phyloP scores from a whole-genome alignment of 2,329 filamentous ascomycete genomes.

The Sclerotiophoma versabilis region DNA sequence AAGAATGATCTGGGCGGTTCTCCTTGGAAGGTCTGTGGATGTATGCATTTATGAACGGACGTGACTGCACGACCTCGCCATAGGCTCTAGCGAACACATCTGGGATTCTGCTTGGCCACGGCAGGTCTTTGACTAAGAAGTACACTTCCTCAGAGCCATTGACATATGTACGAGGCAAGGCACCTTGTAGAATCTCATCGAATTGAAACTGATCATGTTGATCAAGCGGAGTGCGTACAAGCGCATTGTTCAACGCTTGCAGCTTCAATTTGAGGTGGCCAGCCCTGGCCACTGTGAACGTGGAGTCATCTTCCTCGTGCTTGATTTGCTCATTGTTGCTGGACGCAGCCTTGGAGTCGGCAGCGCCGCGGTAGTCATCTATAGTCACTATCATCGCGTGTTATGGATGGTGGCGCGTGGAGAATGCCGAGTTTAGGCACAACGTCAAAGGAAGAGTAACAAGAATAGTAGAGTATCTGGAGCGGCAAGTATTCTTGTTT shows the following conservation, averaged over 20 bases:
- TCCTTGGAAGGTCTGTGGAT: slow-evolving; percentile 16
- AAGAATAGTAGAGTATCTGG: background rate
- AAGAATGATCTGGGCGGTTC: background rate
- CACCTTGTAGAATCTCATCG: background rate
- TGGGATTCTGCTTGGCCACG: slow-evolving; percentile 29
- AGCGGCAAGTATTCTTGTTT: no score
- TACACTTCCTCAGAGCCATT: slow-evolving; percentile 29
- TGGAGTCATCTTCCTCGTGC: background rate
- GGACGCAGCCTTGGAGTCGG: background rate
- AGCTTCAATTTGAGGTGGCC: slow-evolving; percentile 28
- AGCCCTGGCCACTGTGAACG: slow-evolving; percentile 30
- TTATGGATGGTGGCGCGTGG: background rate
- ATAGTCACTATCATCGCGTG: slow-evolving; percentile 8
- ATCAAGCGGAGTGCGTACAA: background rate
- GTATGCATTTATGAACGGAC: slow-evolving; percentile 25
- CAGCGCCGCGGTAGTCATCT: slow-evolving; percentile 1
- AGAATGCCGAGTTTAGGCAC: background rate
- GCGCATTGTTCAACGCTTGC: slow-evolving; percentile 28
- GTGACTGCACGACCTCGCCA: slow-evolving; percentile 18
- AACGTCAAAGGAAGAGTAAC: background rate
- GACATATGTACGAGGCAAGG: slow-evolving; percentile 17
- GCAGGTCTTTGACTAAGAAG: slow-evolving; percentile 22
- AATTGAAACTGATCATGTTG: slow-evolving; percentile 9
- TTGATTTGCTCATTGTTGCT: background rate
- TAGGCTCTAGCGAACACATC: slow-evolving; percentile 29